phyloP scores from a whole-genome alignment of 495 filamentous ascomycete species.

The Trichocladium uniseriatum region DNA sequence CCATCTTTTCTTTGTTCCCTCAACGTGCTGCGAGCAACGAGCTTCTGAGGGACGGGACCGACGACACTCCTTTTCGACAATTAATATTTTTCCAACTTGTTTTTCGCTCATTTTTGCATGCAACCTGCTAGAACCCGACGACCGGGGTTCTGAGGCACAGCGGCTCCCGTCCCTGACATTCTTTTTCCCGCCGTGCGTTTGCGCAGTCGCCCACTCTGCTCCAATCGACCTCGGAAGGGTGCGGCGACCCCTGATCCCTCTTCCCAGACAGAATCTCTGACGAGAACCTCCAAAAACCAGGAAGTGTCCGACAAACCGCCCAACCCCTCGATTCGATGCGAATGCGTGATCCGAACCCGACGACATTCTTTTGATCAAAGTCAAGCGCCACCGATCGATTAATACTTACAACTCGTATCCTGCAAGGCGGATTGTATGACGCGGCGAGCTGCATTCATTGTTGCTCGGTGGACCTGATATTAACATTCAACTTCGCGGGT shows the following conservation, averaged over 20 bases:
- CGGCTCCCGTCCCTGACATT: constrained; percentile 3
- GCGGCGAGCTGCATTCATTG: too few species aligned
- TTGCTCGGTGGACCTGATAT: too few species aligned
- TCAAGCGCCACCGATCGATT: too few species aligned
- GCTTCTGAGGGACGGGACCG: constrained; percentile 1
- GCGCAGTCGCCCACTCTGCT: constrained; percentile 14
- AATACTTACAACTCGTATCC: too few species aligned
- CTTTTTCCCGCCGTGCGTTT: constrained; percentile 14
- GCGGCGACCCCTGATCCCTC: constrained; percentile 18
- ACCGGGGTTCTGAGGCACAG: constrained; percentile 9
- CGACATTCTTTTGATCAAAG: too few species aligned
- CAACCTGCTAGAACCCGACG: neutral
- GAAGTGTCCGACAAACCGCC: neutral
- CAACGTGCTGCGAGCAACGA: neutral
- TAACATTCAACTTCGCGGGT: too few species aligned
- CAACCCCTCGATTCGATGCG: neutral
- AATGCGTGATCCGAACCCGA: neutral
- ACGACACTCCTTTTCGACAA: constrained; percentile 16
- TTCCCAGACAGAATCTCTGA: constrained; percentile 22
- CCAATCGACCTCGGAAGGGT: constrained; percentile 23
- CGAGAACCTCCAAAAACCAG: constrained; percentile 8
- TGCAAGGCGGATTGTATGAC: too few species aligned
- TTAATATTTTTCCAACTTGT: neutral
- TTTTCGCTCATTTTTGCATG: constrained; percentile 8
- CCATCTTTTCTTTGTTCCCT: constrained; percentile 1